Evolutionary conservation across 768 basidiomycete species (phyloP).

Genomic region (Megacollybia marginata): DNA sequence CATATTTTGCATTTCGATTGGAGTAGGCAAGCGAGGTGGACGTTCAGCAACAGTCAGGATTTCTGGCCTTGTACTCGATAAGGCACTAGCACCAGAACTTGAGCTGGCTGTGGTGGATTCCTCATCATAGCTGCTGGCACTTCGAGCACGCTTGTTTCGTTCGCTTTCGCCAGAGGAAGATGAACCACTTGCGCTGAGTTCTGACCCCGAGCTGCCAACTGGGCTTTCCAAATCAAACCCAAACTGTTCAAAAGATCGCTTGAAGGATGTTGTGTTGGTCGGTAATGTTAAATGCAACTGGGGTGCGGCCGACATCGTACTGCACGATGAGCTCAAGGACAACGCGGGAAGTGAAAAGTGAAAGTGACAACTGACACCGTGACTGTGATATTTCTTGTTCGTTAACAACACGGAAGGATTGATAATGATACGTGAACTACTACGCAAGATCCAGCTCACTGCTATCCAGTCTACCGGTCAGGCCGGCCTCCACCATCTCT

Average conservation of each 20-base stretch:
- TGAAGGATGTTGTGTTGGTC: conserved; percentile 46
- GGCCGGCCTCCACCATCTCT: conserved; percentile 50
- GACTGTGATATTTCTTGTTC: no score
- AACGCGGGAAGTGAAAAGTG: no score
- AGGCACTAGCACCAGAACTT: conserved; percentile 16
- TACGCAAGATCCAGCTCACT: no score
- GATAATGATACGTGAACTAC: no score
- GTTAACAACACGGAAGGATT: no score
- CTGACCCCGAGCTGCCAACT: conserved; percentile 14
- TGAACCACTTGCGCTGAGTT: conserved; percentile 17
- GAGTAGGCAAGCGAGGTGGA: conserved; percentile 36
- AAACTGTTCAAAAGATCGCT: conserved; percentile 52
- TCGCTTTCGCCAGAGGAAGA: conserved; percentile 30
- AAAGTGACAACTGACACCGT: no score
- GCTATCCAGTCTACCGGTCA: conserved; percentile 5
- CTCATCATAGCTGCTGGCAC: conserved; percentile 39
- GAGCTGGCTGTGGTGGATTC: conserved; percentile 28
- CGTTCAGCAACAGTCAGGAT: conserved; percentile 8
- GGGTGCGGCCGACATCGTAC: conserved; percentile 19
- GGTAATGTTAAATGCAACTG: conserved; percentile 48
- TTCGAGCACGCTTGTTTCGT: conserved; percentile 52
- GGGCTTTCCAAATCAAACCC: conserved; percentile 51
- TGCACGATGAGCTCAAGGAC: no score
- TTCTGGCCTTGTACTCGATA: conserved; percentile 7
- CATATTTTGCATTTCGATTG: conserved; percentile 37